A percentile compares a stretch with the other conserved stretches of the same genome.
phyloP scores from a whole-genome alignment of 108 stramenopile species.

The Cyclotella baltica region DNA sequence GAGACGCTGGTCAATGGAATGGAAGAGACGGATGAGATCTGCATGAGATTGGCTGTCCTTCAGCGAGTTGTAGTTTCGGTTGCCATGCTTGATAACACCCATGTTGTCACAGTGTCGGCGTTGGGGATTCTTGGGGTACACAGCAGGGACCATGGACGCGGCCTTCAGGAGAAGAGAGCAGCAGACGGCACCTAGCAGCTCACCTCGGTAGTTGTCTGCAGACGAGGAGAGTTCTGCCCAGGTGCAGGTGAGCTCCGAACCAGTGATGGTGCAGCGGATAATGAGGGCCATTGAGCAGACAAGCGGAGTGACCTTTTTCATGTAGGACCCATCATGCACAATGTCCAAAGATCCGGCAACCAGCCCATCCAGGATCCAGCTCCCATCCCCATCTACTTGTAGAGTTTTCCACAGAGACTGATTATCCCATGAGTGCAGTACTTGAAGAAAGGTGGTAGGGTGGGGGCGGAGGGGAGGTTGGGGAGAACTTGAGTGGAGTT shows the following conservation, averaged over 20 bases:
- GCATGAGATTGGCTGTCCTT: too few relatives aligned
- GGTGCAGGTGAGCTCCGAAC: background rate
- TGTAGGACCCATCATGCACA: too few relatives aligned
- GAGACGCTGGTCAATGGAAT: too few relatives aligned
- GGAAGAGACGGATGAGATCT: too few relatives aligned
- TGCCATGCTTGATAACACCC: too few relatives aligned
- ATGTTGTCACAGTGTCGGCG: background rate
- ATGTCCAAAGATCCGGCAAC: too few relatives aligned
- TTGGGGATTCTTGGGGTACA: background rate
- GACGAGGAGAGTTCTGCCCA: background rate
- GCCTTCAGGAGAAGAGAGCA: too few relatives aligned
- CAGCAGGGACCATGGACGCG: background rate
- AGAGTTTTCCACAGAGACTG: conserved; percentile 4
- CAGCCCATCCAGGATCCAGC: too few relatives aligned
- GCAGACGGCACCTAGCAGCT: background rate
- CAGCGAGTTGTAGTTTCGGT: too few relatives aligned
- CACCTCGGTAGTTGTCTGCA: too few relatives aligned
- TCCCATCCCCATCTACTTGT: conserved; percentile 4
- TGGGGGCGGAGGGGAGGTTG: background rate
- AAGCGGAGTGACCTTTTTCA: background rate
- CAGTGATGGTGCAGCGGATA: too few relatives aligned
- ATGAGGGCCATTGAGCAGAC: conserved; percentile 8
- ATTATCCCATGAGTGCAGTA: conserved; percentile 1
- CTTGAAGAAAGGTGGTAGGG: background rate
- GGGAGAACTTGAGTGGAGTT: conserved; percentile 2